These are phyloP conservation scores for Tetracladium setigerum DNA, from an alignment of 495 filamentous ascomycete species.

Conservation along the genomic window DNA sequence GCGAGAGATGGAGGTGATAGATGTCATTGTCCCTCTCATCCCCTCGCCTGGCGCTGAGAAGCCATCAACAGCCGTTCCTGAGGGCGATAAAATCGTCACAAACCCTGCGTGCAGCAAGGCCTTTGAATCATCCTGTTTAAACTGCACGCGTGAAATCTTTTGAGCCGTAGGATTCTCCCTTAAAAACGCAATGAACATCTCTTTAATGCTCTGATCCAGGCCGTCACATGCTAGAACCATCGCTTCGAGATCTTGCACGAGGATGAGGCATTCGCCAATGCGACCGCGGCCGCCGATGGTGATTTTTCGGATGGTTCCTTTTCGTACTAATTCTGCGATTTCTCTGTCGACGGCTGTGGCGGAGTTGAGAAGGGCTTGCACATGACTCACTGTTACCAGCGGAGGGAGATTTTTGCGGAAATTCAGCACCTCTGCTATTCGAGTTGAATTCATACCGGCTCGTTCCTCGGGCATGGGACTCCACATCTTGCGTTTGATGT, in stretches of 20 bases:
- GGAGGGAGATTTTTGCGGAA: conserved; percentile 59
- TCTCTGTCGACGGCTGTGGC: conserved; percentile 69
- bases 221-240: conserved; percentile 37
- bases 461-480: conserved; percentile 51
- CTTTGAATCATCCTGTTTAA: conserved; percentile 44
- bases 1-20: conserved; percentile 43
- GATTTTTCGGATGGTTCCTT: conserved; percentile 56
- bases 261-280: conserved; percentile 64
- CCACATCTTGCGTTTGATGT: conserved; percentile 61
- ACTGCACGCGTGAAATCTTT: conserved; percentile 36
- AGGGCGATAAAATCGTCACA: conserved; percentile 47
- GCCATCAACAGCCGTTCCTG: conserved; percentile 36
- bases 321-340: conserved; percentile 52
- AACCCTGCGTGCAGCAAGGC: conserved; percentile 66
- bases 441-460: conserved; percentile 66
- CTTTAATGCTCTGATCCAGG: conserved; percentile 45
- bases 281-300: conserved; percentile 58
- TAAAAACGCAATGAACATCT: conserved; percentile 50
- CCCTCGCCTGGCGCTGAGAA: conserved; percentile 48
- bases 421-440: conserved; percentile 64
- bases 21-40: conserved; percentile 35
- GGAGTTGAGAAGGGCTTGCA: conserved; percentile 57
- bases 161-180: conserved; percentile 44
- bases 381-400: conserved; percentile 61
- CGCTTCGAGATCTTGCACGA: conserved; percentile 52